Evolutionary conservation across 805 yeast species (phyloP).

Genomic region (Candida silvatica): DNA sequence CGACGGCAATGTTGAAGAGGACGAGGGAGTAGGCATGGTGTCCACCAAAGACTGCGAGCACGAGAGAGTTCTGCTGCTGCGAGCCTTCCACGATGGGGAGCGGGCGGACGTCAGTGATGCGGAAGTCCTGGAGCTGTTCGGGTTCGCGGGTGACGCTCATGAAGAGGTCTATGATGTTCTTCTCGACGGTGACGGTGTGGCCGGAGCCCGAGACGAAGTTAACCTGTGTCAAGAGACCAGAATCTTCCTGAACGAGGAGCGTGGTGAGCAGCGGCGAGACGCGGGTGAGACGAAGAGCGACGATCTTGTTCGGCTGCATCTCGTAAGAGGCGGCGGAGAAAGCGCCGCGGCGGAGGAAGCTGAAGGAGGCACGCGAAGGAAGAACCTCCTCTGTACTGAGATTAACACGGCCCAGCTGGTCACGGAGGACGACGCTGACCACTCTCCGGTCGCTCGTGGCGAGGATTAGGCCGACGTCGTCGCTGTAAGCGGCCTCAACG

Average conservation of each 20-base stretch:
- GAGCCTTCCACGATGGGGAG: no score
- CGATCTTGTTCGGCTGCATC: slow-evolving; percentile 35
- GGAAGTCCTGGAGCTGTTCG: neutral
- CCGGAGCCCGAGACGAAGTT: slow-evolving; percentile 25
- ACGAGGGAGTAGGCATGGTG: neutral
- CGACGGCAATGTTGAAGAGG: neutral
- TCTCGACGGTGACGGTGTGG: neutral
- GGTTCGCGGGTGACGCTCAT: neutral
- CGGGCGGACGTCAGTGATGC: neutral
- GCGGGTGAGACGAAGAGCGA: slow-evolving; percentile 35
- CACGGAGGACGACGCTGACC: slow-evolving; percentile 53
- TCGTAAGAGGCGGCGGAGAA: slow-evolving; percentile 15
- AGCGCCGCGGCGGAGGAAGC: slow-evolving; percentile 10
- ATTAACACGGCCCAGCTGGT: slow-evolving; percentile 55
- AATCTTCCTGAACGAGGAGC: slow-evolving; percentile 35
- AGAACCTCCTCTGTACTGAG: slow-evolving; percentile 15
- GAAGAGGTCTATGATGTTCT: slow-evolving; percentile 14
- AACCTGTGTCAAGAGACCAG: slow-evolving; percentile 31
- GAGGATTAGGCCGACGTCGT: slow-evolving; percentile 66
- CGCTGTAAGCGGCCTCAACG: slow-evolving; percentile 47
- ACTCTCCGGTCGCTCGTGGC: slow-evolving; percentile 67
- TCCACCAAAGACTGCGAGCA: neutral
- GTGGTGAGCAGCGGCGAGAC: slow-evolving; percentile 40
- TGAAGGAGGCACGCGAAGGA: slow-evolving; percentile 14
- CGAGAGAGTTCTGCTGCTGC: neutral